Percentiles rank a stretch among this genome's conserved stretches.
Evolutionary conservation across 2,329 filamentous ascomycete species (phyloP).

Genomic region (Neofusicoccum cordaticola): DNA sequence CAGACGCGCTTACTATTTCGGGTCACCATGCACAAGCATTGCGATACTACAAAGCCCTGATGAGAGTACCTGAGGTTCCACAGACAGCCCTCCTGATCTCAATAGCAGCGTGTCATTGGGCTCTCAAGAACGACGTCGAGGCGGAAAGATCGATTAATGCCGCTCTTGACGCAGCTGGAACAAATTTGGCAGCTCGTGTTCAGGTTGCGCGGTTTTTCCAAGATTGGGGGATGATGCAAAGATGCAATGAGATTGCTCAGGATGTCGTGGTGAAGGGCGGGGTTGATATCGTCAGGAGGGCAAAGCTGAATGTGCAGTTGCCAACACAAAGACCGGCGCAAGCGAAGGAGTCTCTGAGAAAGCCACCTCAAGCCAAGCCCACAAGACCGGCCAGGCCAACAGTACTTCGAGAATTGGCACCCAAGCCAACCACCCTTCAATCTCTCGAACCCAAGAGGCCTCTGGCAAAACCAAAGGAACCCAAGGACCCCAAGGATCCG

Average conservation of each 20-base stretch:
- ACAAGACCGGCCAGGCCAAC: not conserved
- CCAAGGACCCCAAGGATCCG: slow-evolving; percentile 1
- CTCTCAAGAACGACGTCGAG: slow-evolving; percentile 60
- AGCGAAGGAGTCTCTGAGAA: not conserved
- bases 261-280: slow-evolving; percentile 70
- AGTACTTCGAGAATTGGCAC: not conserved
- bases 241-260: slow-evolving; percentile 41
- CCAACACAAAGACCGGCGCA: not conserved
- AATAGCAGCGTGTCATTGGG: slow-evolving; percentile 62
- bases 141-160: slow-evolving; percentile 76
- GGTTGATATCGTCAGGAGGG: slow-evolving; percentile 43
- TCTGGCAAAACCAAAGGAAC: not conserved
- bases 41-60: slow-evolving; percentile 56
- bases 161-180: slow-evolving; percentile 68
- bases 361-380: not conserved
- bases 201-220: slow-evolving; percentile 85
- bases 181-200: slow-evolving; percentile 72
- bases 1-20: slow-evolving; percentile 55
- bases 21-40: slow-evolving; percentile 55
- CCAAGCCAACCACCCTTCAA: slow-evolving; percentile 12
- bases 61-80: slow-evolving; percentile 45
- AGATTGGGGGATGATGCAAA: slow-evolving; percentile 59
- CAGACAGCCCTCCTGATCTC: slow-evolving; percentile 36
- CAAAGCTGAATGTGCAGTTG: slow-evolving; percentile 28
- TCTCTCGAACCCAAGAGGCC: slow-evolving; percentile 5